Percentiles rank a stretch among this genome's conserved stretches.
Conservation (phyloP, 148 eudicot genomes). For the Silene uniflora region DNA sequence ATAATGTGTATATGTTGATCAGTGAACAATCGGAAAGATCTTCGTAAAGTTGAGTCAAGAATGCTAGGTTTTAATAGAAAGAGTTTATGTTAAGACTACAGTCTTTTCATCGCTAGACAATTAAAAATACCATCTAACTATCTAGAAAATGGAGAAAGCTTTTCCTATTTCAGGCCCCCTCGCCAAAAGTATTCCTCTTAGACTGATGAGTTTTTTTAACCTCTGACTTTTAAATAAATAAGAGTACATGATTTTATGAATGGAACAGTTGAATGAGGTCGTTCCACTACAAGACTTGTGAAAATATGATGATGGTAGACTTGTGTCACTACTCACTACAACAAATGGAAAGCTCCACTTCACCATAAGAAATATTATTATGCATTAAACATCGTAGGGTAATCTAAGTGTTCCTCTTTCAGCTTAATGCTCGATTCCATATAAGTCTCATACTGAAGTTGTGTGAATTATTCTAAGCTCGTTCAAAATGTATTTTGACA, state of each 20-base stretch:
- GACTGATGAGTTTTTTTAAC: neutral
- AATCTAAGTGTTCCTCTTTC: neutral
- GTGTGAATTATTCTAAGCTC: neutral
- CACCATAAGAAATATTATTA: neutral
- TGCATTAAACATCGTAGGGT: neutral
- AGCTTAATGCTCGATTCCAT: neutral
- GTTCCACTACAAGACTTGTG: neutral
- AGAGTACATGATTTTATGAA: neutral
- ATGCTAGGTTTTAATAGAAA: neutral
- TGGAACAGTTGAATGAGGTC: neutral
- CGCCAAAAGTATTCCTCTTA: neutral
- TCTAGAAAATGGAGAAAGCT: neutral
- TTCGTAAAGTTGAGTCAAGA: neutral
- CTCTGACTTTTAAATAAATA: neutral
- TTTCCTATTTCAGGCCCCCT: neutral
- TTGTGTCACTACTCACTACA: neutral
- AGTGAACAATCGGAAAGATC: neutral
- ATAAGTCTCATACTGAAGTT: neutral
- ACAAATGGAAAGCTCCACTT: neutral
- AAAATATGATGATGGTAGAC: neutral
- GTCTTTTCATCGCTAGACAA: neutral
- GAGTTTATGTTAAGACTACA: neutral
- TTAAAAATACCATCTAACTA: neutral
- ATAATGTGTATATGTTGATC: neutral
- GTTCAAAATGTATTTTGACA: neutral